phyloP scores from a whole-genome alignment of 257 asterid species.

The Lycium barbarum region DNA sequence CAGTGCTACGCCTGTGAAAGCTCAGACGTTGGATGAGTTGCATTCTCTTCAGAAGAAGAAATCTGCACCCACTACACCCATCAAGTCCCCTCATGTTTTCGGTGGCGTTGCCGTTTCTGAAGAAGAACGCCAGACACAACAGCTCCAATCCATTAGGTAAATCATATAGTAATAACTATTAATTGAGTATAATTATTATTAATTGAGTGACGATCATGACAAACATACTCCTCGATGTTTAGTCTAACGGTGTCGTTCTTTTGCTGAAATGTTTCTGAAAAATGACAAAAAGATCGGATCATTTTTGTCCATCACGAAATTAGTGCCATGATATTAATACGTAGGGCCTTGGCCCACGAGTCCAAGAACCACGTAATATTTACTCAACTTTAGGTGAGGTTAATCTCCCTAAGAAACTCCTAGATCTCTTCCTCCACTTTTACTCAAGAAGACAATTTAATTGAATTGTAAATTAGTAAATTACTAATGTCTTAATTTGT shows the following conservation, averaged over 20 bases:
- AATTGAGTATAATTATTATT: too few relatives aligned
- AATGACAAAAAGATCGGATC: neutral
- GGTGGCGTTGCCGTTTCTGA: conserved; percentile 47
- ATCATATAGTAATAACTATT: neutral
- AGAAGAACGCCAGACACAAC: conserved; percentile 74
- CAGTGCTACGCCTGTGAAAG: conserved; percentile 73
- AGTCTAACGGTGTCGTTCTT: neutral
- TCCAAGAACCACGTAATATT: neutral
- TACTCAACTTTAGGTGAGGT: too few relatives aligned
- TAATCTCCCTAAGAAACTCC: too few relatives aligned
- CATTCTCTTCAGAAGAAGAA: conserved; percentile 93
- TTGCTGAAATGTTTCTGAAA: neutral
- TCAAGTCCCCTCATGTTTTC: conserved; percentile 55
- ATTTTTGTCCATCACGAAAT: neutral
- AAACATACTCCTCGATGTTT: neutral
- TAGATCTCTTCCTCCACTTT: neutral
- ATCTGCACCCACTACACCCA: conserved; percentile 83
- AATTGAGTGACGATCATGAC: too few relatives aligned
- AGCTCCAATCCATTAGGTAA: conserved; percentile 88
- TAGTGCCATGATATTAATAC: neutral
- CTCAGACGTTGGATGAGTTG: conserved; percentile 78
- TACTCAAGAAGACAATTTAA: neutral
- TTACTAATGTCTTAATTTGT: neutral
- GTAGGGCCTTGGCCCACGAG: neutral
- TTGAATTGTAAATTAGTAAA: neutral